These are phyloP conservation scores for Xerocomus spinulosus DNA, from an alignment of 768 basidiomycete genomes.

Conservation along the genomic window DNA sequence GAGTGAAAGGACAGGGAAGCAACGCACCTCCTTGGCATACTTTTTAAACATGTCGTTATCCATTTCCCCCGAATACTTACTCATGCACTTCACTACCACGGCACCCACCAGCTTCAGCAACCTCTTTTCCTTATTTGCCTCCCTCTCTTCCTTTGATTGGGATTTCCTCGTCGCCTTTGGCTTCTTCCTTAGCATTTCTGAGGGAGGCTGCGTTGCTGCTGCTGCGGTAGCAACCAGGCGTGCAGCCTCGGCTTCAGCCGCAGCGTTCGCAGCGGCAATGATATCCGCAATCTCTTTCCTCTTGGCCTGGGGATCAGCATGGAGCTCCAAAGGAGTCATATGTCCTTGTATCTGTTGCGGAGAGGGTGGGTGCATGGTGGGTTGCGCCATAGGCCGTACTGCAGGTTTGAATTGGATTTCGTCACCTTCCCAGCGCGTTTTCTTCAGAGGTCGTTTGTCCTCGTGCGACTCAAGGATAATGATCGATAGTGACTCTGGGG, in stretches of 20 bases:
- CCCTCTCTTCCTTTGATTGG: slow-evolving; percentile 52
- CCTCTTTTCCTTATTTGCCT: slow-evolving; percentile 74
- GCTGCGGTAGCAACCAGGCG: slow-evolving; percentile 27
- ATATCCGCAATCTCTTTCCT: slow-evolving; percentile 35
- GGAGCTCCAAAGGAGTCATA: background rate
- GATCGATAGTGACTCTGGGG: slow-evolving; percentile 12
- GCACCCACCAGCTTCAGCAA: slow-evolving; percentile 79
- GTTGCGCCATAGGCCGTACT: background rate
- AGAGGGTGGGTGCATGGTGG: background rate
- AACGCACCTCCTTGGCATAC: slow-evolving; percentile 85
- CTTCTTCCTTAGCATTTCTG: slow-evolving; percentile 23
- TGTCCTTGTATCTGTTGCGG: background rate
- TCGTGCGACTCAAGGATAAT: slow-evolving; percentile 22
- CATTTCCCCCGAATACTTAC: slow-evolving; percentile 75
- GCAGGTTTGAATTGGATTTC: slow-evolving; percentile 18
- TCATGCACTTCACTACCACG: slow-evolving; percentile 91
- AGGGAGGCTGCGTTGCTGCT: slow-evolving; percentile 8
- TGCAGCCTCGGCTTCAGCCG: slow-evolving; percentile 31
- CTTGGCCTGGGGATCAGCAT: slow-evolving; percentile 2
- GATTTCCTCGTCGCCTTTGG: slow-evolving; percentile 35
- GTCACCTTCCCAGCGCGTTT: slow-evolving; percentile 28
- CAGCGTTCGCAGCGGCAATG: slow-evolving; percentile 39
- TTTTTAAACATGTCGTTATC: slow-evolving; percentile 86
- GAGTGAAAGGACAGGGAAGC: background rate
- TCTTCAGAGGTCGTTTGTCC: slow-evolving; percentile 30